These are phyloP conservation scores for Chaetomium tenue DNA, from an alignment of 495 filamentous ascomycete genomes.

Conservation along the genomic window DNA sequence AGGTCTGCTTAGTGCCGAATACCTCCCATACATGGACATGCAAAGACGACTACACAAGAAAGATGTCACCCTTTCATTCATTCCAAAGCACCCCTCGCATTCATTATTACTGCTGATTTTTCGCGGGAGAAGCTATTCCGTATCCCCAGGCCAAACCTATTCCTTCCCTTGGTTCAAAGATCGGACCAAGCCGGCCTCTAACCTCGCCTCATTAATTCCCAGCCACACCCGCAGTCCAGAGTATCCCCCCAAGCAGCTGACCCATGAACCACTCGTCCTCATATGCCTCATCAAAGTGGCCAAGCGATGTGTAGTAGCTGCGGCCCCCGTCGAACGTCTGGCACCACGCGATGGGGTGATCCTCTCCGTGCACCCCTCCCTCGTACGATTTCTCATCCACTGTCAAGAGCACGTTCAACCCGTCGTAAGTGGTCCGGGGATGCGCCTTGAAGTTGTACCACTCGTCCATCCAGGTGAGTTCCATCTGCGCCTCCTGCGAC, in stretches of 20 bases:
- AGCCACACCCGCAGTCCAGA: conserved; percentile 34
- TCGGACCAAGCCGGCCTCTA: too few relatives aligned
- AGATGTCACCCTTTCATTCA: too few relatives aligned
- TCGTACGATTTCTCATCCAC: conserved; percentile 36
- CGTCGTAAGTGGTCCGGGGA: conserved; percentile 18
- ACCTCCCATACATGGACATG: too few relatives aligned
- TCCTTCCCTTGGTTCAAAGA: too few relatives aligned
- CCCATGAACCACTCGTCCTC: conserved; percentile 36
- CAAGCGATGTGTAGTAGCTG: conserved; percentile 42
- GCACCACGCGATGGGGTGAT: conserved; percentile 41
- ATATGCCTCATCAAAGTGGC: conserved; percentile 44
- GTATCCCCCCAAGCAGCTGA: conserved; percentile 34
- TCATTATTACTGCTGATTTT: too few relatives aligned
- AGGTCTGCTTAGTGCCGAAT: too few relatives aligned
- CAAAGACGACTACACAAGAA: too few relatives aligned
- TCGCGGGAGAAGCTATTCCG: background rate
- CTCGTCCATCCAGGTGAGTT: conserved; percentile 40
- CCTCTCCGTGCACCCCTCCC: conserved; percentile 34
- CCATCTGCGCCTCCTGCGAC: background rate
- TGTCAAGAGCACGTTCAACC: conserved; percentile 33
- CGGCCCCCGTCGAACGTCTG: conserved; percentile 40
- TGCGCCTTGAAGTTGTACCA: conserved; percentile 44
- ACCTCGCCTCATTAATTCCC: background rate
- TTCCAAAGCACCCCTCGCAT: too few relatives aligned
- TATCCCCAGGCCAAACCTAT: background rate